These are phyloP conservation scores for Scedosporium aurantiacum DNA, from an alignment of 2,329 filamentous ascomycete genomes.

Conservation along the genomic window DNA sequence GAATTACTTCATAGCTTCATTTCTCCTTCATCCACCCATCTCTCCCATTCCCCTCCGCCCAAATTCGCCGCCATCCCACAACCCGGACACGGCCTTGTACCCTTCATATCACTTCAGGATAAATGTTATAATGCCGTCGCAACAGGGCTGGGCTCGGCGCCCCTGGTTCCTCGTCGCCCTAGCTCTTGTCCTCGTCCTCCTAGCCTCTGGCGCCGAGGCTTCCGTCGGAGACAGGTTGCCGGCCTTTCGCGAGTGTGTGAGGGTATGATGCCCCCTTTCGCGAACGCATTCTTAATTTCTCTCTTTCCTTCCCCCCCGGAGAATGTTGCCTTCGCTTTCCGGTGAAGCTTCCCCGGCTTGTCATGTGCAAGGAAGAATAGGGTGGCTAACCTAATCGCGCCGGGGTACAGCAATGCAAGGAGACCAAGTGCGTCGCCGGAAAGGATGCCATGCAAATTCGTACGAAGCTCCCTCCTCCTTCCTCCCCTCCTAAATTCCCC, in stretches of 20 bases:
- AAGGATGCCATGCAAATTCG: constrained; percentile 51
- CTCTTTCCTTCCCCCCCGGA: neutral
- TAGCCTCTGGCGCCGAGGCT: constrained; percentile 43
- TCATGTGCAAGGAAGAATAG: neutral
- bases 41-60: neutral
- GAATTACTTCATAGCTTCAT: neutral
- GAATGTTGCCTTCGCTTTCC: neutral
- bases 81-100: neutral
- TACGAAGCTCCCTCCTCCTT: constrained; percentile 32
- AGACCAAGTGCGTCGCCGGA: constrained; percentile 64
- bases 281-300: neutral
- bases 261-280: constrained; percentile 39
- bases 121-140: neutral
- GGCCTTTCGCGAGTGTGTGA: constrained; percentile 77
- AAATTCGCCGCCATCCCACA: neutral
- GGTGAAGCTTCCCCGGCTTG: constrained; percentile 1
- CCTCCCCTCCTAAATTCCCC: constrained; percentile 7
- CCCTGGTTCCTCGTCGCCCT: neutral
- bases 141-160: constrained; percentile 2
- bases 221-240: constrained; percentile 76
- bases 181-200: constrained; percentile 17
- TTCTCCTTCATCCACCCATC: neutral
- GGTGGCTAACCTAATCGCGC: neutral
- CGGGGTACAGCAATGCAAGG: constrained; percentile 57
- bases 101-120: neutral